Evolutionary conservation across 805 yeast species (phyloP), one percentile per base, ranked within the genome.

Genomic region (Starmerella vitae): DNA sequence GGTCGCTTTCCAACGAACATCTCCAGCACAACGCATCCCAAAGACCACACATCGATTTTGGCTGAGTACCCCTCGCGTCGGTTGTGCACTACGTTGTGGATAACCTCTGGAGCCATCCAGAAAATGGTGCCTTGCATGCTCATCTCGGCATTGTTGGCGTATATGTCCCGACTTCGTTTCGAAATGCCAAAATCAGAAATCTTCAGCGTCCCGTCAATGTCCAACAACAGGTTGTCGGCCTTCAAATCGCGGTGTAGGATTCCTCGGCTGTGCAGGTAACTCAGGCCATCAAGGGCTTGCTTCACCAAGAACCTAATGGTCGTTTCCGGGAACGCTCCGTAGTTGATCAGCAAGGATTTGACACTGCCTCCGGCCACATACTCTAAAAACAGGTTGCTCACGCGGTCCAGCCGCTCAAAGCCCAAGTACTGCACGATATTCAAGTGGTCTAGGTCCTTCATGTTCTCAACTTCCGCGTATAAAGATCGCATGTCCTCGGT

Each of bases 91-190:
- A 75, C 75, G 42, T 83, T 84, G 56, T 85, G 88, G 36, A 91
- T 85, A 47, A 93, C 94, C 56, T 91, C 99, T 0, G 99, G 99
- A 1, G 99, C 99, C 98, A 91, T 91, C 98, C 98, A 91, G 58
- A 86, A 91, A 1, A 93, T 84, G 0, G 98, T 86, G 19, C 99
- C 99, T 60, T 93, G 94, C 93, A 83, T 84, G 10, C 96, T 86
- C 94, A 86, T 82, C 39, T 84, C 95, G 3, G 94, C 84, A 51
- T 83, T 76, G 57, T 91, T 85, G 22, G 81, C 76, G 57, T 91
- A 88, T 19, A 88, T 82, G 55, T 91, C 86, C 33, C 76, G 71
- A 10, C 84, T 74, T 53, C 76, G 74, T 57, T 84, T 86, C 30
- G 96, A 85, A 37, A 91, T 91, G 33, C 98, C 98, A 63, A 91